A percentile compares a stretch with the other conserved stretches of the same genome.
Conservation (phyloP, 2,329 filamentous ascomycete genomes). For the Fusarium tanahbumbuense region DNA sequence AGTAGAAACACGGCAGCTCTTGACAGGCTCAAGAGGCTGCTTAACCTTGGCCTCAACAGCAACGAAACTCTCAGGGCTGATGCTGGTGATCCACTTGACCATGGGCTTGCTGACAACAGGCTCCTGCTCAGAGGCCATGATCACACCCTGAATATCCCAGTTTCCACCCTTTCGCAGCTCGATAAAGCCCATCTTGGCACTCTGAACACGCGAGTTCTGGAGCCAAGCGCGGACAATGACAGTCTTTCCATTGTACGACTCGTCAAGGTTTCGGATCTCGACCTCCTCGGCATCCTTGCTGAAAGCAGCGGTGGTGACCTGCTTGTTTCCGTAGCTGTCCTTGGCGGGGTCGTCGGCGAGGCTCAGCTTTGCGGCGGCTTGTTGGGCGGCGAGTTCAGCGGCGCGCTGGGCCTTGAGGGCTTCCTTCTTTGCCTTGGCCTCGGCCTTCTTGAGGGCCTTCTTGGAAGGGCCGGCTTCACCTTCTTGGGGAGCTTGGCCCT, state of each 20-base stretch:
- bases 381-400: conserved; percentile 79
- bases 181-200: conserved; percentile 91
- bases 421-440: conserved; percentile 88
- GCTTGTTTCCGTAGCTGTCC: conserved; percentile 79
- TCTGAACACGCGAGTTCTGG: conserved; percentile 88
- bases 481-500: conserved; percentile 22
- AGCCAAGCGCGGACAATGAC: conserved; percentile 84
- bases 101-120: conserved; percentile 59
- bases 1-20: conserved; percentile 82
- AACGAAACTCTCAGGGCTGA: conserved; percentile 85
- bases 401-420: conserved; percentile 79
- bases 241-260: conserved; percentile 74
- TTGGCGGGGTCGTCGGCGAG: conserved; percentile 76
- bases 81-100: conserved; percentile 87
- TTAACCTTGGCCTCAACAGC: conserved; percentile 83
- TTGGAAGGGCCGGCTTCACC: conserved; percentile 52
- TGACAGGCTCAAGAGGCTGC: conserved; percentile 87
- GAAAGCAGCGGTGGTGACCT: conserved; percentile 63
- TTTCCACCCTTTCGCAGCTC: conserved; percentile 81
- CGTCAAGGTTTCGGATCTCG: conserved; percentile 71
- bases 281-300: conserved; percentile 68
- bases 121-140: conserved; percentile 75
- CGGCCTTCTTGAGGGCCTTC: conserved; percentile 86
- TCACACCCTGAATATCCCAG: conserved; percentile 85
- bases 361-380: conserved; percentile 68